Evolutionary conservation across 2,329 filamentous ascomycete species (phyloP).

Genomic region (Coniochaeta sp.): DNA sequence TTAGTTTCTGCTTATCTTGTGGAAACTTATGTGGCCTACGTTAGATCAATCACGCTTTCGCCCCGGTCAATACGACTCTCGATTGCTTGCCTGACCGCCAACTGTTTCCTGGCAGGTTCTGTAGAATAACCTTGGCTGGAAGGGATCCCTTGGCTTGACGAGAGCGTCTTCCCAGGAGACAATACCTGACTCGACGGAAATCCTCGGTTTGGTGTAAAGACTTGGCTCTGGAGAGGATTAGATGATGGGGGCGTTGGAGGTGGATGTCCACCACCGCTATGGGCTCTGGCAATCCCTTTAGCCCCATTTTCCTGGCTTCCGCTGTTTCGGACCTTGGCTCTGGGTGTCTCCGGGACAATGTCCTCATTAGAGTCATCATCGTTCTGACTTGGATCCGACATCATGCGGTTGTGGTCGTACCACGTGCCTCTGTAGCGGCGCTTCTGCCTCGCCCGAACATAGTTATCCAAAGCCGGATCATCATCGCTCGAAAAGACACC

Average conservation of each 20-base stretch:
- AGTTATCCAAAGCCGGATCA: constrained; percentile 59
- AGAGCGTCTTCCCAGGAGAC: neutral
- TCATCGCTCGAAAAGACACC: constrained; percentile 67
- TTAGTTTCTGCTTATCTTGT: neutral
- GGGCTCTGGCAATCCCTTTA: neutral
- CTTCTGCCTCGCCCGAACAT: constrained; percentile 47
- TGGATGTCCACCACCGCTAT: neutral
- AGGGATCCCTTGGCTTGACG: neutral
- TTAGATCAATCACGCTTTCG: neutral
- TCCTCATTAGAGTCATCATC: neutral
- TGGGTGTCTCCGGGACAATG: neutral
- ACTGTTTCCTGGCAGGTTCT: neutral
- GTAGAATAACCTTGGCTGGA: neutral
- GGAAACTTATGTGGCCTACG: neutral
- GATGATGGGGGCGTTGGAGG: neutral
- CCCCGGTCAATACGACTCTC: neutral
- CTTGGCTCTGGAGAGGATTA: neutral
- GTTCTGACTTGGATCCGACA: neutral
- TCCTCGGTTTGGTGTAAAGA: neutral
- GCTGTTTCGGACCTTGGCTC: neutral
- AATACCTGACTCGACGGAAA: neutral
- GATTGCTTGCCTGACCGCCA: neutral
- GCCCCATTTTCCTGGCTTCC: neutral
- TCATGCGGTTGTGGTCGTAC: constrained; percentile 47
- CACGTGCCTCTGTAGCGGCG: constrained; percentile 58